Conservation (phyloP, 2,329 filamentous ascomycete genomes). For the Aspergillus sp. region DNA sequence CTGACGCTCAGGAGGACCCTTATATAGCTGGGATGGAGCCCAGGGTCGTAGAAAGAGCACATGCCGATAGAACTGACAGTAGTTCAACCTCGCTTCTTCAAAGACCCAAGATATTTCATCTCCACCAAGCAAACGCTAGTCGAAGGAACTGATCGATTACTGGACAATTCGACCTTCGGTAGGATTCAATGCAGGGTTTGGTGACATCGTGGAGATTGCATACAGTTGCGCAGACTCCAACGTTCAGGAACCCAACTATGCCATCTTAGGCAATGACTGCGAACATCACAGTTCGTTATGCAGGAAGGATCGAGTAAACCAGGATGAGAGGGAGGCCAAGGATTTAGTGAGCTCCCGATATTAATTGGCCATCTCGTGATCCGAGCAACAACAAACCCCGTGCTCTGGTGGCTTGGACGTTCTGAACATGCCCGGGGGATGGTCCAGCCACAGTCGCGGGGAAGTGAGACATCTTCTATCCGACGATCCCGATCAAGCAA, state of each 20-base stretch:
- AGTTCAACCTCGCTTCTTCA: constrained; percentile 2
- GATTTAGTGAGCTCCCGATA: constrained; percentile 1
- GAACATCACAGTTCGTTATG: constrained; percentile 1
- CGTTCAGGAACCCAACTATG: constrained; percentile 1
- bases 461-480: constrained; percentile 8
- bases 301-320: not conserved
- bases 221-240: not conserved
- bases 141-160: not conserved
- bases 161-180: constrained; percentile 2
- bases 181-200: not conserved
- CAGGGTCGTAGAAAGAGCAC: not conserved
- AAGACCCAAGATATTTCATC: not conserved
- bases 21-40: not conserved
- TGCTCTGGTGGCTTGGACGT: not conserved
- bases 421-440: not conserved
- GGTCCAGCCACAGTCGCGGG: constrained; percentile 9
- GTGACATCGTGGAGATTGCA: not conserved
- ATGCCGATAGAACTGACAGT: constrained; percentile 1
- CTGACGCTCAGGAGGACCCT: not conserved
- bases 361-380: not conserved
- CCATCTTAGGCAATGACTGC: constrained; percentile 5
- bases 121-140: constrained; percentile 4
- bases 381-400: constrained; percentile 2
- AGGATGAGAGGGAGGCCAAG: not conserved
- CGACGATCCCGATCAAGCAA: not conserved